phyloP scores from a whole-genome alignment of 1,284 basidiomycete genomes.

The Apiotrichum gamsii region DNA sequence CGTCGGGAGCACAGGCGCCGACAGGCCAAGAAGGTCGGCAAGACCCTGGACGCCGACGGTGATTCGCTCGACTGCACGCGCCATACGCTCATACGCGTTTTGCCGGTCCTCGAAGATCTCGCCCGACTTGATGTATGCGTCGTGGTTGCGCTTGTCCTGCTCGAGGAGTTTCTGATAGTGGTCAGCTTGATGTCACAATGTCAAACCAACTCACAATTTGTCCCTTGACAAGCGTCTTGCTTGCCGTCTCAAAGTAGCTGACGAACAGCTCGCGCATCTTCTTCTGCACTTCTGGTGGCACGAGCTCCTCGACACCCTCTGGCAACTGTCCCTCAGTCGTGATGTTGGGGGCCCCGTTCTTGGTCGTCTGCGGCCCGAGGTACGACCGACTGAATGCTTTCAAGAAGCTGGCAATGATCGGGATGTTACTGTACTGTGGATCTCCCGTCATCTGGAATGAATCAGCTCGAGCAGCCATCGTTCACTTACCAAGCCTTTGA shows the following conservation, averaged over 20 bases:
- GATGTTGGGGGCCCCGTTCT: neutral
- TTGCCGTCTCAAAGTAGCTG: slow-evolving; percentile 84
- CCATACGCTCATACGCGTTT: slow-evolving; percentile 97
- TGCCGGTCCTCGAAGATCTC: slow-evolving; percentile 99
- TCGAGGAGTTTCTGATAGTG: slow-evolving; percentile 80
- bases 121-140: slow-evolving; percentile 96
- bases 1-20: slow-evolving; percentile 74
- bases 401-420: slow-evolving; percentile 74
- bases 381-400: slow-evolving; percentile 76
- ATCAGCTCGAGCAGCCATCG: neutral
- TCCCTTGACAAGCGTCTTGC: slow-evolving; percentile 83
- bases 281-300: slow-evolving; percentile 75
- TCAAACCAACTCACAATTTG: slow-evolving; percentile 62
- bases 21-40: slow-evolving; percentile 77
- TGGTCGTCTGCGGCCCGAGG: slow-evolving; percentile 58
- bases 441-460: slow-evolving; percentile 70
- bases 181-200: neutral
- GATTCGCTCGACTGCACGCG: slow-evolving; percentile 86
- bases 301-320: slow-evolving; percentile 61
- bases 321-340: slow-evolving; percentile 18
- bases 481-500: slow-evolving; percentile 58
- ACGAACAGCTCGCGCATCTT: slow-evolving; percentile 89
- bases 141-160: slow-evolving; percentile 91
- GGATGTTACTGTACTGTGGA: slow-evolving; percentile 73
- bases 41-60: slow-evolving; percentile 78